These are phyloP conservation scores for Claviceps monticola DNA, from an alignment of 2,329 filamentous ascomycete genomes.

Conservation along the genomic window DNA sequence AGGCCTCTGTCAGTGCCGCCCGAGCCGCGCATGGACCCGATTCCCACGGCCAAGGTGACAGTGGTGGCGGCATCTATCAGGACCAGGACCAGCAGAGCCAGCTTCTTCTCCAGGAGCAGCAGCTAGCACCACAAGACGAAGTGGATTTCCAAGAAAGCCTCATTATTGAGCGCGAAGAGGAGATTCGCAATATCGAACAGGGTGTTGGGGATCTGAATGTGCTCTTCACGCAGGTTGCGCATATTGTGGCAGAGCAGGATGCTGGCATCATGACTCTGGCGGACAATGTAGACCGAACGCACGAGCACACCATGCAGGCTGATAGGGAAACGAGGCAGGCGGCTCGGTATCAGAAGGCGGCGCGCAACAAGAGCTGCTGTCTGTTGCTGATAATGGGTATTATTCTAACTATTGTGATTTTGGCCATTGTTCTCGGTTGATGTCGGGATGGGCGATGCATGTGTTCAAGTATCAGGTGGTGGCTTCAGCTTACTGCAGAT, in stretches of 20 bases:
- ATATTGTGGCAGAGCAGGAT: constrained; percentile 91
- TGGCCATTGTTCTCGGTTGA: constrained; percentile 72
- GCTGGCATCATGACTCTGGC: constrained; percentile 74
- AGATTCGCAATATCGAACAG: constrained; percentile 96
- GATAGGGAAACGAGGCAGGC: constrained; percentile 77
- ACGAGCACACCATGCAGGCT: constrained; percentile 70
- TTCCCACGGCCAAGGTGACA: constrained; percentile 7
- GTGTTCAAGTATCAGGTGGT: neutral
- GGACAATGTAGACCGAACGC: constrained; percentile 74
- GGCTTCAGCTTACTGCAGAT: neutral
- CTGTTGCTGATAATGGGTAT: constrained; percentile 77
- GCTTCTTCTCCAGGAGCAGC: constrained; percentile 41
- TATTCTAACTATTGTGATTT: constrained; percentile 75
- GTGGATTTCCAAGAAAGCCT: constrained; percentile 95
- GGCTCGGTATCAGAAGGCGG: constrained; percentile 86
- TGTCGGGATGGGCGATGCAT: neutral
- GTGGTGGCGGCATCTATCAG: constrained; percentile 12
- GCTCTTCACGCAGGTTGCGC: constrained; percentile 92
- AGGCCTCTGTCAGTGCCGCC: constrained; percentile 70
- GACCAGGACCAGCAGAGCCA: constrained; percentile 25
- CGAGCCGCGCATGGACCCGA: constrained; percentile 62
- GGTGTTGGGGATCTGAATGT: constrained; percentile 92
- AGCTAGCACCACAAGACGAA: constrained; percentile 80
- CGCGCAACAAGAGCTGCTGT: constrained; percentile 87
- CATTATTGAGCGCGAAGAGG: constrained; percentile 90